Conservation (phyloP, 2,329 filamentous ascomycete genomes). For the Fusarium fujikuroi region DNA sequence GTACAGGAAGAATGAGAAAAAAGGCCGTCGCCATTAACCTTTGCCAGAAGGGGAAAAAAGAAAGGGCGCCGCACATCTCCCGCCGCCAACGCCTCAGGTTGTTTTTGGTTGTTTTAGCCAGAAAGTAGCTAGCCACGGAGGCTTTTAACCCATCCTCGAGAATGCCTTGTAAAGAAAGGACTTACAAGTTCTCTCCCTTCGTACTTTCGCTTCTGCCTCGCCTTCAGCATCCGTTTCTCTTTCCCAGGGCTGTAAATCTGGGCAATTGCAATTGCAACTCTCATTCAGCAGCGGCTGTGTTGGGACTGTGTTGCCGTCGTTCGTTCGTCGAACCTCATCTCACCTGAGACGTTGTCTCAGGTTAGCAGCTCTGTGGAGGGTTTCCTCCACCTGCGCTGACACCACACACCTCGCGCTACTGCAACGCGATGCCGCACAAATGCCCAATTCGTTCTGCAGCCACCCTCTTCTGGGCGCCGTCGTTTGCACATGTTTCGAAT, state of each 20-base stretch:
- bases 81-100: conserved; percentile 35
- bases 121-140: conserved; percentile 19
- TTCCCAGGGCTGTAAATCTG: not conserved
- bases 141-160: not conserved
- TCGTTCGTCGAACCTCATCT: conserved; percentile 38
- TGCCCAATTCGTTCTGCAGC: conserved; percentile 31
- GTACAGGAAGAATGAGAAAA: not conserved
- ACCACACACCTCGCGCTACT: conserved; percentile 34
- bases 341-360: conserved; percentile 53
- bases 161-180: not conserved
- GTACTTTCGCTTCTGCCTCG: conserved; percentile 18
- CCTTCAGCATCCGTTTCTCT: not conserved
- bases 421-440: conserved; percentile 19
- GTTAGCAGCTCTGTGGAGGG: conserved; percentile 41
- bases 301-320: conserved; percentile 2
- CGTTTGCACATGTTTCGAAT: conserved; percentile 42
- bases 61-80: conserved; percentile 33
- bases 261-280: not conserved
- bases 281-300: not conserved
- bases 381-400: conserved; percentile 38
- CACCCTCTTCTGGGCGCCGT: conserved; percentile 34
- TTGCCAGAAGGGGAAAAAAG: conserved; percentile 26
- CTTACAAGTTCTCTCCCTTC: conserved; percentile 1
- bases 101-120: conserved; percentile 29
- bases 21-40: conserved; percentile 27